Evolutionary conservation across 148 eudicot genomes (phyloP).

Genomic region (Cornus suecica): DNA sequence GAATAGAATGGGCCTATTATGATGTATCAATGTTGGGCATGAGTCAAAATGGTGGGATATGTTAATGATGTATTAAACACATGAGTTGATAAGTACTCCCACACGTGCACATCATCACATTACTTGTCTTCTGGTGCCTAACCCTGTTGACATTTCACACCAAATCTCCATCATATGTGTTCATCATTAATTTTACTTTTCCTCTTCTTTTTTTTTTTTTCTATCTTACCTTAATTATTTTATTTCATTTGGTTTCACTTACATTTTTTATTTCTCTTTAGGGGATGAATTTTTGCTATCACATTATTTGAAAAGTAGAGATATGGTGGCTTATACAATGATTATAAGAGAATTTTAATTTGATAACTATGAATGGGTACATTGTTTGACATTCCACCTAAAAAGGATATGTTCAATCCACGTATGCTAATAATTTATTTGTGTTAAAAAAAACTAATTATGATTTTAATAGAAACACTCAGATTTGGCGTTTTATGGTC

Average conservation of each 20-base stretch:
- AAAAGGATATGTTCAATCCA: not conserved
- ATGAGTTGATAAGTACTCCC: not conserved
- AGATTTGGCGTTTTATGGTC: not conserved
- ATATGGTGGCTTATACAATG: not conserved
- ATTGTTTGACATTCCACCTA: not conserved
- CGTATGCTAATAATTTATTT: too few relatives aligned
- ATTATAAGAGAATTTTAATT: too few relatives aligned
- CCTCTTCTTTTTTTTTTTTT: not conserved
- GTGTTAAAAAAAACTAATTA: not conserved
- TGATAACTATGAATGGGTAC: not conserved
- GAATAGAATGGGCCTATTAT: not conserved
- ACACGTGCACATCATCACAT: conserved; percentile 14
- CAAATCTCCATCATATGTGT: not conserved
- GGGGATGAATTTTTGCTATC: not conserved
- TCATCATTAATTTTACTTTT: not conserved
- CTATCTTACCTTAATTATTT: not conserved
- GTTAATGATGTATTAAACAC: not conserved
- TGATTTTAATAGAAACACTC: not conserved
- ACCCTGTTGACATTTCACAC: not conserved
- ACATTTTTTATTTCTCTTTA: too few relatives aligned
- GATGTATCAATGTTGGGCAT: conserved; percentile 4
- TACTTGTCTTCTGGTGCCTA: not conserved
- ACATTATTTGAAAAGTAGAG: too few relatives aligned
- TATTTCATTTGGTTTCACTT: too few relatives aligned
- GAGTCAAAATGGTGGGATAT: conserved; percentile 1